Evolutionary conservation across 2,329 filamentous ascomycete species (phyloP), one percentile per base, ranked within the genome.

Genomic region (Alternaria gaisen): DNA sequence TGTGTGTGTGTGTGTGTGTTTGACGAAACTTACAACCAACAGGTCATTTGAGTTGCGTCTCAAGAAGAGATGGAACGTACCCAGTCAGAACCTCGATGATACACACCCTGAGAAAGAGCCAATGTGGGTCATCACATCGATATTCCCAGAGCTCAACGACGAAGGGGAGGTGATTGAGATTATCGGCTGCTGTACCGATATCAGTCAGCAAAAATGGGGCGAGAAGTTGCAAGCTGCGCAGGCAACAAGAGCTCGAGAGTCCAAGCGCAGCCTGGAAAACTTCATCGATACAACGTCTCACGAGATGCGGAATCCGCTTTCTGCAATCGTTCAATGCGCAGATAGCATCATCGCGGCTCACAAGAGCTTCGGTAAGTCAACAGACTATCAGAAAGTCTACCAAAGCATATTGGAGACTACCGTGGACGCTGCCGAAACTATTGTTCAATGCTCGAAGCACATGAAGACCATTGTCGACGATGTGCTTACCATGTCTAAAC

Each of bases 391-490:
- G 38, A 56, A 44, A 6, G 53, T 36, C 8, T 70, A 67, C 58
- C 64, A 48, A 40, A 63, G 20, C 6, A 56, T 71, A 6, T 16
- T 72, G 1, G 66, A 72, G 3, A 54, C 67, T 10, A 72, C 67
- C 0, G 34, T 74, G 5, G 78, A 80, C 26, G 72, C 77, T n/a
- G 77, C 77, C 0, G 72, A 82, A 52, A 83, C 78, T 2, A 82
- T 83, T 56, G 77, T 78, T 3, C 72, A 79, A 7, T 83, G 81
- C 64, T 78, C 78, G 1, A 77, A 80, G 50, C 81, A 83, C 62
- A 80, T 82, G 69, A 83, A 82, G 60, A 70, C 78, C 8, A 82
- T 83, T 20, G 80, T 83, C 0, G 81, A 83, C 56, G 82, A 56
- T 41, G 56, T 60, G 40, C 58, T 60, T 12, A 60, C 58, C 11